These are phyloP conservation scores for Aquilaria malaccensis DNA, from an alignment of 345 rosid species.

Conservation along the genomic window DNA sequence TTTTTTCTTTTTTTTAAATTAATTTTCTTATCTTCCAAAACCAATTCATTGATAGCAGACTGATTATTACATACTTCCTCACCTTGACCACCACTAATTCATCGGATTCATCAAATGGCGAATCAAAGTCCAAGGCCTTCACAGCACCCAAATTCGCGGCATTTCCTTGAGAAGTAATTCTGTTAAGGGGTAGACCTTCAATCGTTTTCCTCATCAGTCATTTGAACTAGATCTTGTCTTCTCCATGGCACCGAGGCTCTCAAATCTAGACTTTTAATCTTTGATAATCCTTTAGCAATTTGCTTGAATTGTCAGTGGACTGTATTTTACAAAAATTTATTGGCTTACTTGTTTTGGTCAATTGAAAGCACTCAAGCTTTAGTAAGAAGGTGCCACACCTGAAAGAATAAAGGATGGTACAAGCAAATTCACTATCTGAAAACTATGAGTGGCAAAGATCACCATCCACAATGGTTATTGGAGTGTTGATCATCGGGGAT, in stretches of 20 bases:
- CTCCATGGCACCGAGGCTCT: constrained; percentile 7
- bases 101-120: constrained; percentile 19
- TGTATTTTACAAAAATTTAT: too few species aligned
- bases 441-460: too few species aligned
- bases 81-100: constrained; percentile 13
- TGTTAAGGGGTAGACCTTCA: constrained; percentile 24
- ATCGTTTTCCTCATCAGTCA: constrained; percentile 24
- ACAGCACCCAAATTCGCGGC: constrained; percentile 21
- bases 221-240: constrained; percentile 15
- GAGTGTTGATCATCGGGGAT: too few species aligned
- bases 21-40: constrained; percentile 11
- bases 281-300: constrained; percentile 13
- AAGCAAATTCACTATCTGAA: too few species aligned
- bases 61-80: constrained; percentile 21
- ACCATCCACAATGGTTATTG: too few species aligned
- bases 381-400: too few species aligned
- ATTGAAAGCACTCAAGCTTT: too few species aligned
- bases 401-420: too few species aligned
- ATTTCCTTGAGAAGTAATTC: constrained; percentile 19
- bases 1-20: constrained; percentile 14
- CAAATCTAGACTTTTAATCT: constrained; percentile 14
- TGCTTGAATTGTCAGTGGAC: constrained; percentile 9
- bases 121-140: constrained; percentile 45
- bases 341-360: too few species aligned
- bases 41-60: constrained; percentile 8